Percentiles rank a stretch among this genome's conserved stretches.
Conservation (phyloP, 129 eudicot species). For the Ambrosia trifida region DNA sequence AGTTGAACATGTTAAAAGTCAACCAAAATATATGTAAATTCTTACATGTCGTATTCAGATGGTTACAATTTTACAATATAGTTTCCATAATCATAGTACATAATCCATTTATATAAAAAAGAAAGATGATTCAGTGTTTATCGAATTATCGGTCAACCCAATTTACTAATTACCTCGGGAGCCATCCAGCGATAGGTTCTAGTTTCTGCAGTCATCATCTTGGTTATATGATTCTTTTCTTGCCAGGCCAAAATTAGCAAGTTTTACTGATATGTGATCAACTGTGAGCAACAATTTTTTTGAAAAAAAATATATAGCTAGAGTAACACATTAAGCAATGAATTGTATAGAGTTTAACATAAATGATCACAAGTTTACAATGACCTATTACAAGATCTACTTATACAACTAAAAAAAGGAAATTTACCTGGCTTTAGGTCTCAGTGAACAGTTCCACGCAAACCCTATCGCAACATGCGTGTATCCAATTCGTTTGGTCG, state of each 20-base stretch:
- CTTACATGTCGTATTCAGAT: neutral
- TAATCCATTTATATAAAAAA: neutral
- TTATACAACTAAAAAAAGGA: neutral
- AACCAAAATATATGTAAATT: neutral
- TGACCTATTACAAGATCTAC: neutral
- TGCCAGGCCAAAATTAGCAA: constrained; percentile 84
- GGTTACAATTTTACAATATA: neutral
- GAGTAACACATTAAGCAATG: neutral
- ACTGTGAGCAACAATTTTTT: constrained; percentile 71
- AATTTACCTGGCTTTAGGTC: constrained; percentile 79
- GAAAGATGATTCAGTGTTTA: neutral
- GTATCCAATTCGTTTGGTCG: constrained; percentile 71
- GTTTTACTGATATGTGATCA: constrained; percentile 64
- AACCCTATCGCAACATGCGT: constrained; percentile 65
- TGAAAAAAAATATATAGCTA: constrained; percentile 27
- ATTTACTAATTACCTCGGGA: constrained; percentile 58
- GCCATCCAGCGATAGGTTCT: constrained; percentile 95
- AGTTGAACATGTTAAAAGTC: neutral
- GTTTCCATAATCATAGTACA: neutral
- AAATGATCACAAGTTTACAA: neutral
- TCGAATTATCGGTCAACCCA: neutral
- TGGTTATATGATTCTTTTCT: constrained; percentile 77
- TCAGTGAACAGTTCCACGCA: constrained; percentile 89
- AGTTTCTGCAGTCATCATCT: constrained; percentile 88
- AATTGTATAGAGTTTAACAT: neutral